Conservation (phyloP, 2,329 filamentous ascomycete genomes). For the Fusarium anthophilum region DNA sequence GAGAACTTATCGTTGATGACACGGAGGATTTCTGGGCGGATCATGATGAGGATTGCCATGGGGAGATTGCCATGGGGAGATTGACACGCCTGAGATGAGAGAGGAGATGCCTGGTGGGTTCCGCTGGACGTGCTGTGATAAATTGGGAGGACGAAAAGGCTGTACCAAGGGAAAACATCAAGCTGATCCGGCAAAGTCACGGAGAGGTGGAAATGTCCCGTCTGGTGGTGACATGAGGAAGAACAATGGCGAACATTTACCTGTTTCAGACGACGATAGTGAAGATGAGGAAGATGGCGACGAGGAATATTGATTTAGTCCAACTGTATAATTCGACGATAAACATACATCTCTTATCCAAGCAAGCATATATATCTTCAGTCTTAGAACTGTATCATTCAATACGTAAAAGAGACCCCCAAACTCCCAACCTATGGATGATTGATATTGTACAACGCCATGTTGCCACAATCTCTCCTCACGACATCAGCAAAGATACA, state of each 20-base stretch:
- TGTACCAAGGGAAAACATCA: slow-evolving; percentile 9
- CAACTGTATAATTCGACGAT: background rate
- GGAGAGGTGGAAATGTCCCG: slow-evolving; percentile 15
- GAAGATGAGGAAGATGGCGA: background rate
- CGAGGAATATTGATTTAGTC: background rate
- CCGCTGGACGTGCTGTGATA: background rate
- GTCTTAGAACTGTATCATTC: slow-evolving; percentile 17
- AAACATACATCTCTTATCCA: background rate
- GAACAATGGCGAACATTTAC: background rate
- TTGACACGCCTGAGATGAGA: slow-evolving; percentile 14
- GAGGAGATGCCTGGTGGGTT: slow-evolving; percentile 15
- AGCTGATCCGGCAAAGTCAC: slow-evolving; percentile 5
- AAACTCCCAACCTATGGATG: slow-evolving; percentile 41
- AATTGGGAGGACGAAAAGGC: background rate
- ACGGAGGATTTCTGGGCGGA: slow-evolving; percentile 6
- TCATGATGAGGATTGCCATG: slow-evolving; percentile 12
- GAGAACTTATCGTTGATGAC: slow-evolving; percentile 4
- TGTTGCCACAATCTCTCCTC: slow-evolving; percentile 13
- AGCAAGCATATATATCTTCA: background rate
- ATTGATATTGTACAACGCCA: slow-evolving; percentile 34
- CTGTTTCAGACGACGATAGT: background rate
- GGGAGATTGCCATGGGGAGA: slow-evolving; percentile 1
- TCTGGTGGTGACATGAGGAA: slow-evolving; percentile 6
- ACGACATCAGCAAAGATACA: background rate
- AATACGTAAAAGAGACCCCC: slow-evolving; percentile 24